Evolutionary conservation across 176 grass and related monocot species (phyloP), one percentile per base, ranked within the genome.

Genomic region (Carex cristatella): DNA sequence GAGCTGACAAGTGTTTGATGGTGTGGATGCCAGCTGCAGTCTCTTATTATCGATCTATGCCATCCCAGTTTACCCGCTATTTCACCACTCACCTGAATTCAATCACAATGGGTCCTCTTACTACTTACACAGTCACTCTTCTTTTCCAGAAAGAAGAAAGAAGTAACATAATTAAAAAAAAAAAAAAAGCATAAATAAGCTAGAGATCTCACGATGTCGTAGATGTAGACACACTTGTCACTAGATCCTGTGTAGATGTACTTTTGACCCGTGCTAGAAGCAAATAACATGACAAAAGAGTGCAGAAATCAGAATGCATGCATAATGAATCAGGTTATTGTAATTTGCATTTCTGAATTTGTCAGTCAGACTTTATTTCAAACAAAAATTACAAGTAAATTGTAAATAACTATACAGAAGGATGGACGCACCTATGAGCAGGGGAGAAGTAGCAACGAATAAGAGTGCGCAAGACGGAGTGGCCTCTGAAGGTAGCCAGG

Each of bases 361-460:
- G 27, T 31, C 13, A 6, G 13, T 76, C 13, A 19, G 12, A 33
- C 27, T 15, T 32, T 32, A 56, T 77, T 32, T 28, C 5, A n/a
- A 76, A 75, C 11, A 53, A 76, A 28, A 55, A 14, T 3, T 54
- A 28, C 13, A 55, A 14, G 72, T 54, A 49, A 1, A 19, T 48
- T 51, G 69, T 74, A 74, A 27, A 70, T 70, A 70, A 70, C 42
- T 70, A 38, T 38, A 44, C 4, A 70, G 37, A 70, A 13, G 19
- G 14, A 76, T 14, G 48, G 4, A 33, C 49, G 13, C 4, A 98
- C 95, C 93, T 94, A 87, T 92, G 86, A 16, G 87, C 38, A 75
- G 95, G 95, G 80, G 95, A 94, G 88, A 98, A 98, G 84, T 98
- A 98, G 78, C 92, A 98, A 40, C 95, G 92, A 72, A 98, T 92